Conservation (phyloP, 257 asterid species). For the Avicennia marina region DNA sequence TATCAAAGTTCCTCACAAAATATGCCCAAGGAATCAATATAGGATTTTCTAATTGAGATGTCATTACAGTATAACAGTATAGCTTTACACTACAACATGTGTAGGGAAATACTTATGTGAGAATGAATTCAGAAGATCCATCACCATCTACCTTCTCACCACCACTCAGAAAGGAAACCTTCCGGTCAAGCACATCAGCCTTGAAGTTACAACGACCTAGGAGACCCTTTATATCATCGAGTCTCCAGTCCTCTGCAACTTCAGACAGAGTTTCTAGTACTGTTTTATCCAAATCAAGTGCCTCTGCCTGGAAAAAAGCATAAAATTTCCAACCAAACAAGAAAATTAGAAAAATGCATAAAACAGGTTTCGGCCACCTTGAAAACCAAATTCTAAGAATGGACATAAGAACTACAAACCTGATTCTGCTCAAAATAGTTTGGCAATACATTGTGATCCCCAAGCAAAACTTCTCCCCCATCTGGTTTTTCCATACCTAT, state of each 20-base stretch:
- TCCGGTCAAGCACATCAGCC: conserved; percentile 86
- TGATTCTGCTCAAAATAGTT: conserved; percentile 99
- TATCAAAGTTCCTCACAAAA: too few relatives aligned
- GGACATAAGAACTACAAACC: too few relatives aligned
- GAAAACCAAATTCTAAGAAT: too few relatives aligned
- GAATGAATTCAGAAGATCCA: too few relatives aligned
- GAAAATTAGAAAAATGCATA: neutral
- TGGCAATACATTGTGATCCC: conserved; percentile 90
- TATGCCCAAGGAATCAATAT: too few relatives aligned
- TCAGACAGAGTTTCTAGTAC: conserved; percentile 87
- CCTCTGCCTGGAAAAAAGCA: conserved; percentile 92
- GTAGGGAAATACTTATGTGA: too few relatives aligned
- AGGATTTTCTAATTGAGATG: too few relatives aligned
- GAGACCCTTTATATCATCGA: conserved; percentile 94
- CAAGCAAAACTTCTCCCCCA: conserved; percentile 70
- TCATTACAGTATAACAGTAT: too few relatives aligned
- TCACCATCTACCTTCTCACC: conserved; percentile 99
- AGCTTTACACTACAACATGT: too few relatives aligned
- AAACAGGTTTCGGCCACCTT: too few relatives aligned
- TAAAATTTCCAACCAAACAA: too few relatives aligned
- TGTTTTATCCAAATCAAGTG: conserved; percentile 80
- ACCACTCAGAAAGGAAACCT: conserved; percentile 92
- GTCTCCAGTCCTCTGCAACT: conserved; percentile 94
- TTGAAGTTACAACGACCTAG: conserved; percentile 92
- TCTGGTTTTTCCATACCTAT: conserved; percentile 78